These are phyloP conservation scores for Ilyonectria sp. DNA, from an alignment of 2,329 filamentous ascomycete species.

Conservation along the genomic window DNA sequence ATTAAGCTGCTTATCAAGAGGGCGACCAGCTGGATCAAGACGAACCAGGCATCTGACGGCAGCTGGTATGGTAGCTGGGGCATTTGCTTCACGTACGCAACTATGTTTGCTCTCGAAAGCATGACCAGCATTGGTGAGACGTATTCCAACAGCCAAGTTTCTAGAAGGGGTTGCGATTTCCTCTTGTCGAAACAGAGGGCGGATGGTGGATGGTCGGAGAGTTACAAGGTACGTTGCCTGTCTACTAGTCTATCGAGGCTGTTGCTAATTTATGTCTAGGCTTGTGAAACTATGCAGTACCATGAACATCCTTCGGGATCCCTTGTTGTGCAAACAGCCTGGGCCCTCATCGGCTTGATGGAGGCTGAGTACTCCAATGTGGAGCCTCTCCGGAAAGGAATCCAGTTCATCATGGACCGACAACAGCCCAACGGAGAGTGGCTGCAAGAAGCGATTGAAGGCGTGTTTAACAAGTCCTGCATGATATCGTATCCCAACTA, in stretches of 20 bases:
- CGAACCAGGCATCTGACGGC: conserved; percentile 84
- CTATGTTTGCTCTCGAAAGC: conserved; percentile 95
- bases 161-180: conserved; percentile 86
- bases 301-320: conserved; percentile 81
- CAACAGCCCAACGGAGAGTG: conserved; percentile 94
- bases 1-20: conserved; percentile 80
- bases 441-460: conserved; percentile 95
- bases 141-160: conserved; percentile 79
- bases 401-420: conserved; percentile 86
- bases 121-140: conserved; percentile 86
- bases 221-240: conserved; percentile 75
- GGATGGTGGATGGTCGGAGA: conserved; percentile 98
- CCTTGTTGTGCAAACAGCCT: conserved; percentile 95
- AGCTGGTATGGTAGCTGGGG: conserved; percentile 99
- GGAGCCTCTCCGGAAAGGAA: conserved; percentile 79
- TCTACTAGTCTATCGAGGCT: not conserved
- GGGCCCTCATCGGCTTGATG: conserved; percentile 87
- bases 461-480: conserved; percentile 98
- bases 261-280: conserved; percentile 58
- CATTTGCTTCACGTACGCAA: conserved; percentile 97
- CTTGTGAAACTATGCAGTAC: conserved; percentile 84
- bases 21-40: conserved; percentile 87
- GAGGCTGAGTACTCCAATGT: conserved; percentile 86
- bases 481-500: conserved; percentile 99
- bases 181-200: conserved; percentile 85